Conservation (phyloP, 2,329 filamentous ascomycete genomes). For the Ophiostoma sp. region DNA sequence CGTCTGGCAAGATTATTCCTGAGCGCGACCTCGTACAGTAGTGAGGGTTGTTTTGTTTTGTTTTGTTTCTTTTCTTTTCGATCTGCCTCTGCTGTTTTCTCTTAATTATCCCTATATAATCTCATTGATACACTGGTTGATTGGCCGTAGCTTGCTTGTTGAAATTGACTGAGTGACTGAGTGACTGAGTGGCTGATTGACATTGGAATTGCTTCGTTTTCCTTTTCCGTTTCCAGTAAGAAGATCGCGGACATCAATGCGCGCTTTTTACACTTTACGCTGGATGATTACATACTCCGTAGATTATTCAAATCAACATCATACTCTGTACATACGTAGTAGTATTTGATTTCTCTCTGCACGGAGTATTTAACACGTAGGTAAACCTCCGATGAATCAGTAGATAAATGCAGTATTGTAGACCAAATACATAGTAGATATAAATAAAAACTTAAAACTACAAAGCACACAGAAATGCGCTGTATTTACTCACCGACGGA, state of each 20-base stretch:
- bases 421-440: background rate
- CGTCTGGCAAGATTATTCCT: background rate
- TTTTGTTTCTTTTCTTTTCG: background rate
- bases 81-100: background rate
- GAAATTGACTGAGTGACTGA: background rate
- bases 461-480: background rate
- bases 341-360: background rate
- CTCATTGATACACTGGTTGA: background rate
- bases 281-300: too few relatives aligned
- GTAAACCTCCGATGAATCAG: background rate
- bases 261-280: conserved; percentile 2
- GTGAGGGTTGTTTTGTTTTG: background rate
- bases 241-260: conserved; percentile 1
- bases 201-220: conserved; percentile 16
- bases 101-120: background rate
- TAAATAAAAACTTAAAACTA: background rate
- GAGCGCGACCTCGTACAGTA: background rate
- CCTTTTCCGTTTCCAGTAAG: conserved; percentile 17
- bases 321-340: too few relatives aligned
- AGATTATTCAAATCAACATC: background rate
- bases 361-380: background rate
- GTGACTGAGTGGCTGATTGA: background rate
- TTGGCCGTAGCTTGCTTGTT: background rate
- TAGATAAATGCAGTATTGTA: background rate
- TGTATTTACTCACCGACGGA: background rate